Conservation (phyloP, 495 filamentous ascomycete species). For the Trichoderma gamsii region DNA sequence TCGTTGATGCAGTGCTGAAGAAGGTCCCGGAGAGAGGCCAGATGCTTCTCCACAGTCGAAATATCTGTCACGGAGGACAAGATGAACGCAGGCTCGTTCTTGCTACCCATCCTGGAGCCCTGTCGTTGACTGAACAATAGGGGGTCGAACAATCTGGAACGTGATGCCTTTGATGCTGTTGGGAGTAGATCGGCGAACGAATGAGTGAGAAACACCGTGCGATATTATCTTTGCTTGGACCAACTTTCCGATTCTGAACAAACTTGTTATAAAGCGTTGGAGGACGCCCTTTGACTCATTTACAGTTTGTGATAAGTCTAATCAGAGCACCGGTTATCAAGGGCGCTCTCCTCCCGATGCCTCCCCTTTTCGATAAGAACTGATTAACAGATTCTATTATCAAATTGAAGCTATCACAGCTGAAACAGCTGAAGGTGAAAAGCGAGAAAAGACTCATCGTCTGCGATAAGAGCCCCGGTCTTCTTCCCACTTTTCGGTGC, state of each 20-base stretch:
- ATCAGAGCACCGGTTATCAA: background rate
- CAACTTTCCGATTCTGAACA: background rate
- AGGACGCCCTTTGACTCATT: background rate
- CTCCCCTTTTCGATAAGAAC: background rate
- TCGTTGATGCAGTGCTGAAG: slow-evolving; percentile 16
- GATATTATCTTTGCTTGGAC: background rate
- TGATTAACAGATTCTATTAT: background rate
- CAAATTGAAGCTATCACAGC: background rate
- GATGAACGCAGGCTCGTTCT: background rate
- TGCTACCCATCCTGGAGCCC: background rate
- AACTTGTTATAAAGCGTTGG: background rate
- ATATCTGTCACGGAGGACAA: slow-evolving; percentile 9
- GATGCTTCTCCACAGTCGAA: slow-evolving; percentile 9
- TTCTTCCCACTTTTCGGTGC: background rate
- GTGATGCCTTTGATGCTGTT: background rate
- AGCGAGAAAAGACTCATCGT: background rate
- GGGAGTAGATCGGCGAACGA: background rate
- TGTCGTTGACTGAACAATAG: background rate
- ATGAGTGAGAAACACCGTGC: background rate
- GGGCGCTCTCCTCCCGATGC: background rate
- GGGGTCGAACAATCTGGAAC: background rate
- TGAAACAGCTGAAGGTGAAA: background rate
- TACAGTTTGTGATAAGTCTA: too few species aligned
- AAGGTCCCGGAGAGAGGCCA: slow-evolving; percentile 13
- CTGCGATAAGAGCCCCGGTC: background rate